A percentile compares a stretch with the other conserved stretches of the same genome.
These are phyloP conservation scores for Eremochloa ophiuroides DNA, from an alignment of 176 grass and related monocot species.

Conservation along the genomic window DNA sequence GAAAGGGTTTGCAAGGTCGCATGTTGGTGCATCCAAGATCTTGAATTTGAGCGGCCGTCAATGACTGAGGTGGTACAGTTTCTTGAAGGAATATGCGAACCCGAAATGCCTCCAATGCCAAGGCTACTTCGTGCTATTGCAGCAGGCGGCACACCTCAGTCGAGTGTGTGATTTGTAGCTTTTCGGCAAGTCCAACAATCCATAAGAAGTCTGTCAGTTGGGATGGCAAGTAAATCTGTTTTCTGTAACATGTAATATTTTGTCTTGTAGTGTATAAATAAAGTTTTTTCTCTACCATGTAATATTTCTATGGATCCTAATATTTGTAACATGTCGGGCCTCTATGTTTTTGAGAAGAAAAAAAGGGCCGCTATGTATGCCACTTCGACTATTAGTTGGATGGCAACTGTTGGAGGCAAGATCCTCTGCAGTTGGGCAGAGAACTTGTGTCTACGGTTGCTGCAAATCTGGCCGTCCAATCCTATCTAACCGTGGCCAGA, in stretches of 20 bases:
- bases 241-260: neutral
- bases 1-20: conserved; percentile 35
- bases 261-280: neutral
- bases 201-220: neutral
- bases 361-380: no score
- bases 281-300: neutral
- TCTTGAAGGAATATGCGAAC: conserved; percentile 21
- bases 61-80: conserved; percentile 31
- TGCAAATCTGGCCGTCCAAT: no score
- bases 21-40: conserved; percentile 58
- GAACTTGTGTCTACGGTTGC: no score
- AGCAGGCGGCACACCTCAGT: neutral
- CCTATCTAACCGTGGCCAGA: no score
- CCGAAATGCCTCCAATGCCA: conserved; percentile 23
- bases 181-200: neutral
- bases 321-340: neutral
- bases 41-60: conserved; percentile 20
- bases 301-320: neutral
- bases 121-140: conserved; percentile 12
- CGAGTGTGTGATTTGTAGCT: neutral
- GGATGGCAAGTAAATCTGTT: neutral
- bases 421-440: no score
- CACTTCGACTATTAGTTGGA: no score
- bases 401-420: no score
- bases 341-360: no score